phyloP scores from a whole-genome alignment of 352 stramenopile genomes.

The Globisporangium abappressorium region DNA sequence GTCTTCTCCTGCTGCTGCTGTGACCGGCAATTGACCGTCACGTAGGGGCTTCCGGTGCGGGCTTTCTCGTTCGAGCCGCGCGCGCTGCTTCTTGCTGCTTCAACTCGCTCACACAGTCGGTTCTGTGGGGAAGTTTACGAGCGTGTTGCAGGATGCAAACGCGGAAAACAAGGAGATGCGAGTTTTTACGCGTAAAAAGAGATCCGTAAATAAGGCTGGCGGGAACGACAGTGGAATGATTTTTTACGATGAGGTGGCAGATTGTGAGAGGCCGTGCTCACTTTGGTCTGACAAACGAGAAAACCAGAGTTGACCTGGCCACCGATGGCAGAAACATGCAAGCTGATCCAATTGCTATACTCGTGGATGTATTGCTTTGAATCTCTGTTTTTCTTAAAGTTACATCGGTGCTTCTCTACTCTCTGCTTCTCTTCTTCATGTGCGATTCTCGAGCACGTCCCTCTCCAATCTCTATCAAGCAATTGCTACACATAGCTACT shows the following conservation, averaged over 20 bases:
- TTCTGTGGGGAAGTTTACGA: not conserved
- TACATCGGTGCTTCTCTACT: not conserved
- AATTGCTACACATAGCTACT: not conserved
- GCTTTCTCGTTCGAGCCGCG: not conserved
- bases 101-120: constrained; percentile 3
- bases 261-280: not conserved
- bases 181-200: constrained; percentile 4
- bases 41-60: not conserved
- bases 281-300: too few relatives aligned
- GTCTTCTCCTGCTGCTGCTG: not conserved
- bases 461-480: not conserved
- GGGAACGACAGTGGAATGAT: too few relatives aligned
- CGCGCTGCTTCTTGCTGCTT: not conserved
- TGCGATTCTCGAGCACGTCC: not conserved
- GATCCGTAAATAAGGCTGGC: not conserved
- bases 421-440: not conserved
- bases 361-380: not conserved
- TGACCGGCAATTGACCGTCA: not conserved
- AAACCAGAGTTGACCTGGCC: too few relatives aligned
- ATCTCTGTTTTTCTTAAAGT: constrained; percentile 3
- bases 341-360: too few relatives aligned
- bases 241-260: constrained; percentile 6
- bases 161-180: not conserved
- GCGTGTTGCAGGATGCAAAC: not conserved
- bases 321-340: too few relatives aligned